Evolutionary conservation across 257 asterid genomes (phyloP).

Genomic region (Lantana camara): DNA sequence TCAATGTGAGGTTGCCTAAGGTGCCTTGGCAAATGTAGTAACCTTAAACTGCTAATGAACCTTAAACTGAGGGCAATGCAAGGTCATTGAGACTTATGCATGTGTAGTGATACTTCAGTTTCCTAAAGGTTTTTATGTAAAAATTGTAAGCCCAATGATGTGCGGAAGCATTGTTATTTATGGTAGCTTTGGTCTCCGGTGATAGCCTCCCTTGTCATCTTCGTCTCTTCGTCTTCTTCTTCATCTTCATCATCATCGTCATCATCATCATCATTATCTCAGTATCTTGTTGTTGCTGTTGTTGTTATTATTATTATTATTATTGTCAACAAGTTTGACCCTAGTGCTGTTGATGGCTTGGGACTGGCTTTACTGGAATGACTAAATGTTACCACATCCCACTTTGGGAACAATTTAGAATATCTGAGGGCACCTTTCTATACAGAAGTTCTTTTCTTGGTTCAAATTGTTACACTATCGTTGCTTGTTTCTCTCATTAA

Average conservation of each 20-base stretch:
- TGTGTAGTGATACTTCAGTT: no score
- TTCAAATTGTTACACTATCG: neutral
- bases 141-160: conserved; percentile 39
- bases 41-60: conserved; percentile 21
- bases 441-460: neutral
- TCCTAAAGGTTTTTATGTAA: no score
- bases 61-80: conserved; percentile 21
- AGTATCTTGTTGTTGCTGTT: neutral
- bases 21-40: conserved; percentile 24
- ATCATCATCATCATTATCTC: neutral
- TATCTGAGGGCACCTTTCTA: conserved; percentile 22
- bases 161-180: neutral
- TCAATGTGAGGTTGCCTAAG: conserved; percentile 1
- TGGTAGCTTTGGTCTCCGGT: conserved; percentile 25
- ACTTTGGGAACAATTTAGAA: neutral
- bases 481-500: neutral
- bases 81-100: no score
- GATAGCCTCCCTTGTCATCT: conserved; percentile 25
- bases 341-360: neutral
- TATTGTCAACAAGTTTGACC: neutral
- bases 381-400: conserved; percentile 4
- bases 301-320: conserved; percentile 23
- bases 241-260: neutral
- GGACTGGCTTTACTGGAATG: conserved; percentile 36
- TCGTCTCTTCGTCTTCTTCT: neutral